Evolutionary conservation across 805 yeast species (phyloP).

Genomic region (Kodamaea leandrae): DNA sequence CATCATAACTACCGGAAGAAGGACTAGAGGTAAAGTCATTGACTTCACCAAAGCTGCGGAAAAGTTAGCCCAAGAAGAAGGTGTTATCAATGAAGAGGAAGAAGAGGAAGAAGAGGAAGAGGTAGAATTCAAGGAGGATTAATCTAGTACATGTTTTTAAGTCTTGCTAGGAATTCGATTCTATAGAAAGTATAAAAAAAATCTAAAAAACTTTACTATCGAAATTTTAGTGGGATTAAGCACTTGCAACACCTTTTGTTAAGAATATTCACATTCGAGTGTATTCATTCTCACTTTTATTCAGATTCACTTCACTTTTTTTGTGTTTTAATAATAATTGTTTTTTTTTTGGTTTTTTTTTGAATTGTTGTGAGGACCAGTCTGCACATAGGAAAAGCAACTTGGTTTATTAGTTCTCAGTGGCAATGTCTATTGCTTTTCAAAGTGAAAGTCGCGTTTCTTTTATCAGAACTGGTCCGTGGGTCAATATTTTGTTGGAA

Average conservation of each 20-base stretch:
- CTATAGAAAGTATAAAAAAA: slow-evolving; percentile 2
- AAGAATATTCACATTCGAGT: slow-evolving; percentile 3
- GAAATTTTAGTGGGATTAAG: not conserved
- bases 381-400: too few species aligned
- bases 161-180: not conserved
- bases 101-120: slow-evolving; percentile 43
- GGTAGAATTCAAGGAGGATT: slow-evolving; percentile 3
- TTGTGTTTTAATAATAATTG: too few species aligned
- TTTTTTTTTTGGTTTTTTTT: too few species aligned
- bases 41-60: slow-evolving; percentile 82
- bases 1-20: slow-evolving; percentile 79
- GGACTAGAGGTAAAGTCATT: slow-evolving; percentile 86
- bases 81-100: slow-evolving; percentile 37
- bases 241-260: not conserved
- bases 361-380: too few species aligned
- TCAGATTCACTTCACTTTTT: too few species aligned
- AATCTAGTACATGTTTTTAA: not conserved
- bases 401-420: too few species aligned
- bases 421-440: too few species aligned
- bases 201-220: not conserved
- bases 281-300: too few species aligned
- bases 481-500: too few species aligned
- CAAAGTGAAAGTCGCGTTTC: too few species aligned
- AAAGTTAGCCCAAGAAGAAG: slow-evolving; percentile 54
- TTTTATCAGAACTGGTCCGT: too few species aligned